A percentile compares a stretch with the other conserved stretches of the same genome.
phyloP scores from a whole-genome alignment of 768 basidiomycete genomes.

The Postia placenta region DNA sequence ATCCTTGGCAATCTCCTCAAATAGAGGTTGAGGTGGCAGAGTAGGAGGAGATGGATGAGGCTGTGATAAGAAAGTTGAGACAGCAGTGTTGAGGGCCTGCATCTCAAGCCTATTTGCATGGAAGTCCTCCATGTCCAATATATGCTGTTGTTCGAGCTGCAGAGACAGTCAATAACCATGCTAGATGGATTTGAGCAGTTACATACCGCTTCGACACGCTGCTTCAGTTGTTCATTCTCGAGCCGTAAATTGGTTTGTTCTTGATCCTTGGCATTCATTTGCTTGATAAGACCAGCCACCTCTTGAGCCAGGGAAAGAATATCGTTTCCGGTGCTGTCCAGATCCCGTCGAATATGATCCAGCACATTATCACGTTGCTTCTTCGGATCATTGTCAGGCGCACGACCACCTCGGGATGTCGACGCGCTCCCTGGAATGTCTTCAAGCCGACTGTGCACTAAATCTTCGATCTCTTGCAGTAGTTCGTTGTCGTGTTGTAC shows the following conservation, averaged over 20 bases:
- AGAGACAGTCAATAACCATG: not conserved
- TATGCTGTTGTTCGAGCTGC: slow-evolving; percentile 6
- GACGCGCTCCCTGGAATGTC: not conserved
- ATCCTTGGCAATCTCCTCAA: slow-evolving; percentile 11
- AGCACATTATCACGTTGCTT: not conserved
- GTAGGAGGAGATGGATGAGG: slow-evolving; percentile 4
- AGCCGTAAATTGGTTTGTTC: slow-evolving; percentile 7
- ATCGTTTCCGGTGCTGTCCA: not conserved
- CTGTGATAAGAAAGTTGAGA: slow-evolving; percentile 9
- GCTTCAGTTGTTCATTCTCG: slow-evolving; percentile 16
- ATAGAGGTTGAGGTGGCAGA: slow-evolving; percentile 8
- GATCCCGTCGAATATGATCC: slow-evolving; percentile 1
- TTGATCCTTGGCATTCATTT: not conserved
- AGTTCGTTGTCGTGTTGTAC: slow-evolving; percentile 27
- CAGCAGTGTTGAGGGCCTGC: slow-evolving; percentile 15
- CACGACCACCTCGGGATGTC: slow-evolving; percentile 2
- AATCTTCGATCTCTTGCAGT: slow-evolving; percentile 9
- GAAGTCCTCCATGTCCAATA: slow-evolving; percentile 4
- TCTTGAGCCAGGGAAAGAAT: not conserved
- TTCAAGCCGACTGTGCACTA: slow-evolving; percentile 4
- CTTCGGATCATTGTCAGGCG: not conserved
- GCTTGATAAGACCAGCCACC: not conserved
- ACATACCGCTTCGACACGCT: slow-evolving; percentile 18
- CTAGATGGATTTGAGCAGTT: not conserved
- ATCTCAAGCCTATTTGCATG: slow-evolving; percentile 11